A percentile compares a stretch with the other conserved stretches of the same genome.
Evolutionary conservation across 805 yeast species (phyloP).

Genomic region (Pichia thaimueangensis): DNA sequence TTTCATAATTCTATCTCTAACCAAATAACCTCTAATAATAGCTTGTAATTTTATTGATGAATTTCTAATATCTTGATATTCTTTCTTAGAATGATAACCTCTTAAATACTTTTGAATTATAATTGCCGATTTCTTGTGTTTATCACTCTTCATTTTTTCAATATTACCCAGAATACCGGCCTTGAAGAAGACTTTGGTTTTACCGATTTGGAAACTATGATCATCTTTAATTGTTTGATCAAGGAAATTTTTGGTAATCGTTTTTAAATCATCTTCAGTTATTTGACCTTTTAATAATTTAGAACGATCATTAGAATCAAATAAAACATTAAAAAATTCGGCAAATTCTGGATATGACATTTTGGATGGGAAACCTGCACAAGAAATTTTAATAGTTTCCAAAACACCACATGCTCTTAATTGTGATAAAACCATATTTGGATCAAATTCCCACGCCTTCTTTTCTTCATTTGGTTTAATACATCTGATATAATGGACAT

Average conservation of each 20-base stretch:
- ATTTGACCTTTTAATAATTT: slow-evolving; percentile 49
- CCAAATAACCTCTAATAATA: slow-evolving; percentile 53
- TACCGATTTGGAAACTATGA: slow-evolving; percentile 79
- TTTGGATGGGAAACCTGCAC: slow-evolving; percentile 97
- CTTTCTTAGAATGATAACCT: slow-evolving; percentile 54
- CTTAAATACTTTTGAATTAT: slow-evolving; percentile 80
- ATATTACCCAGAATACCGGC: slow-evolving; percentile 94
- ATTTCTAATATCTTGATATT: slow-evolving; percentile 46
- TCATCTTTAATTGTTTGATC: slow-evolving; percentile 56
- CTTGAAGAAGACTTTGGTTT: slow-evolving; percentile 88
- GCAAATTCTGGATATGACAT: slow-evolving; percentile 95
- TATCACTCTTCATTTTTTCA: slow-evolving; percentile 78
- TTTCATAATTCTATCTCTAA: slow-evolving; percentile 47
- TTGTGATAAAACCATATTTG: slow-evolving; percentile 91
- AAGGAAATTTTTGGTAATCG: slow-evolving; percentile 63
- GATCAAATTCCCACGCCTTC: slow-evolving; percentile 93
- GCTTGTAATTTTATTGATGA: slow-evolving; percentile 57
- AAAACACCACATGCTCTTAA: slow-evolving; percentile 97
- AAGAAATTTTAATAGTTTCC: slow-evolving; percentile 92
- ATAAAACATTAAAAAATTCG: slow-evolving; percentile 76
- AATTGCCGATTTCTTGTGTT: slow-evolving; percentile 70
- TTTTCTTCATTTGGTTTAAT: slow-evolving; percentile 94
- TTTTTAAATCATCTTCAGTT: slow-evolving; percentile 51
- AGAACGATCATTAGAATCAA: slow-evolving; percentile 65
- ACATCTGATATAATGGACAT: slow-evolving; percentile 95